Base-by-base conservation (phyloP, 202 grass and related monocot genomes). In the Dendrocalamus latiflorus region DNA sequence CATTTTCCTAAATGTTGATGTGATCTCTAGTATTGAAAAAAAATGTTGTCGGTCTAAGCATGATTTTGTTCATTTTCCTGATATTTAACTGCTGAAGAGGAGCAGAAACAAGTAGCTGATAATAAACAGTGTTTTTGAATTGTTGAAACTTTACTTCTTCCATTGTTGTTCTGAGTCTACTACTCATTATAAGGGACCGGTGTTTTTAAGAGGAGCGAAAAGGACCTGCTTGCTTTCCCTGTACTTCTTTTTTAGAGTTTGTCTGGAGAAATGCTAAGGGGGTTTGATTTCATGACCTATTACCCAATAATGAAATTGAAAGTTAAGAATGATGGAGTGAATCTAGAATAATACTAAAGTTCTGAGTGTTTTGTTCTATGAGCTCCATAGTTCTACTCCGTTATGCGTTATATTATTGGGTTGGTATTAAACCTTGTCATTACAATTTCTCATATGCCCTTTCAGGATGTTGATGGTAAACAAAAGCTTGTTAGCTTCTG, bases 381-480 rank as follows among this genome's bases (percentile, higher is more conserved):
- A 18, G 26, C 17, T 24, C 9, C 55, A 51, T 70, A 36, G 12
- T 72, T 78, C 25, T 34, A 17, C 6, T n/a, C n/a, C n/a, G 3
- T 65, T 85, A 12, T 22, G 15, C 9, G 4, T 70, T 14, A 15
- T 5, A 15, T 48, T 48, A n/a, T 79, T 57, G 38, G n/a, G 38
- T 58, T 74, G 7, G 43, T 5, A 64, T 8, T 77, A 47, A 54
- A 47, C 66, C 1, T 68, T 74, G 68, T 14, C 54, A 68, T 37
- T 9, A 86, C n/a, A 61, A 64, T 61, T 20, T 67, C 22, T 78
- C 51, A 13, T 4, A 17, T 49, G 17, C 30, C 47, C 11, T 81
- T 59, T 43, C 83, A 90, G 88, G 74, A 15, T 62, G 73, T 34
- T 77, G 28, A 72, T 36, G 30, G 38, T 57, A 13, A 37, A n/a